phyloP scores from a whole-genome alignment of 1,284 basidiomycete genomes.

The Cryptococcus jaspeensis region DNA sequence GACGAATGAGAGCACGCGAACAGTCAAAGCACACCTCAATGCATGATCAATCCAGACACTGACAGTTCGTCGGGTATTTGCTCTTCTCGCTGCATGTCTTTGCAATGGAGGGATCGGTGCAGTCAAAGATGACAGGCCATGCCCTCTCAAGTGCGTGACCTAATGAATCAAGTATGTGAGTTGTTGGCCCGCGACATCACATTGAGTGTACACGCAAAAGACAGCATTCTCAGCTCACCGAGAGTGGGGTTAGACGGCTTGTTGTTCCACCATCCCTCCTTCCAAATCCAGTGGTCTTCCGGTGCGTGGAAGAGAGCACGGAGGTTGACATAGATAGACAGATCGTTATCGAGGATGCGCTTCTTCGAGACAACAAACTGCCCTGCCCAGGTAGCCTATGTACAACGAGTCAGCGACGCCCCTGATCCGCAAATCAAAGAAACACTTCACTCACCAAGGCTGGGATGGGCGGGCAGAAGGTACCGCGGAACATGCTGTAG shows the following conservation, averaged over 20 bases:
- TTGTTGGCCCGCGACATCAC: too few species aligned
- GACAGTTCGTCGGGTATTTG: conserved; percentile 17
- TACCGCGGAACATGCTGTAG: conserved; percentile 28
- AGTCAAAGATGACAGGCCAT: conserved; percentile 44
- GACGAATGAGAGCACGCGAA: too few species aligned
- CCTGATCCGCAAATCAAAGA: too few species aligned
- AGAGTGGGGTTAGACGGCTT: conserved; percentile 33
- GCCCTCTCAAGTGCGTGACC: conserved; percentile 43
- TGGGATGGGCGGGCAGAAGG: conserved; percentile 28
- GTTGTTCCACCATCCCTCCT: conserved; percentile 40
- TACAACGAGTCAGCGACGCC: not conserved
- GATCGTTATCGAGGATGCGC: conserved; percentile 30
- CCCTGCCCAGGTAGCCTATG: conserved; percentile 43
- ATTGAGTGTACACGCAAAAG: too few species aligned
- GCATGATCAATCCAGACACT: conserved; percentile 22
- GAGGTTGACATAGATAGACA: conserved; percentile 31
- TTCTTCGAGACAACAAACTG: conserved; percentile 42
- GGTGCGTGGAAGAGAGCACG: conserved; percentile 32
- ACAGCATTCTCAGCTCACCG: too few species aligned
- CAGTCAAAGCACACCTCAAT: too few species aligned
- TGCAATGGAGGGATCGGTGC: conserved; percentile 22
- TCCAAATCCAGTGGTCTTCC: conserved; percentile 42
- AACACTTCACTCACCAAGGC: conserved; percentile 19
- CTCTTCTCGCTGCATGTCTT: conserved; percentile 21
- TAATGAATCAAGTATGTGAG: too few species aligned